phyloP scores from a whole-genome alignment of 345 rosid species.

The Pistacia integerrima region DNA sequence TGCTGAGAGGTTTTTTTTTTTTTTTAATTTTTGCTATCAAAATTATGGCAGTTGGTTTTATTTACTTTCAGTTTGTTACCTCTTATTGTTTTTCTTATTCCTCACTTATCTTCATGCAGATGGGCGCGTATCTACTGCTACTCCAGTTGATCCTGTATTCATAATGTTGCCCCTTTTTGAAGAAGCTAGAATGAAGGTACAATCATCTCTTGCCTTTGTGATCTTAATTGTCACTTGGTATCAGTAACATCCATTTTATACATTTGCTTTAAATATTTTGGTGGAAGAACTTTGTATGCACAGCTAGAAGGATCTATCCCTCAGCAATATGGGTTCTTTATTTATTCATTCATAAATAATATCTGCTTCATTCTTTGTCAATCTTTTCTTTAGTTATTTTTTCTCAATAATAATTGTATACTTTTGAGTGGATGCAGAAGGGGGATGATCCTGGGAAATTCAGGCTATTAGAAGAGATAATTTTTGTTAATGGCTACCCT shows the following conservation, averaged over 20 bases:
- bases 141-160: constrained; percentile 87
- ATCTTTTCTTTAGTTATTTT: background rate
- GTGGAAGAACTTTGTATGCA: background rate
- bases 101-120: constrained; percentile 39
- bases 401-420: background rate
- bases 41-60: background rate
- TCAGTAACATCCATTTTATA: background rate
- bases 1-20: background rate
- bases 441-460: constrained; percentile 80
- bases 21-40: background rate
- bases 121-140: constrained; percentile 76
- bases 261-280: background rate
- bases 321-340: background rate
- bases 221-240: background rate
- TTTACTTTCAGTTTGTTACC: constrained; percentile 6
- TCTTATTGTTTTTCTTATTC: background rate
- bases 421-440: constrained; percentile 51
- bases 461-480: constrained; percentile 83
- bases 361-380: background rate
- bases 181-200: constrained; percentile 90
- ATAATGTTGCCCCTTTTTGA: constrained; percentile 76
- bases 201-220: constrained; percentile 14
- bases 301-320: background rate
- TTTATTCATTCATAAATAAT: background rate
- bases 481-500: constrained; percentile 64